These are phyloP conservation scores for Rhodotorula sp. DNA, from an alignment of 1,284 basidiomycete species.

Conservation along the genomic window DNA sequence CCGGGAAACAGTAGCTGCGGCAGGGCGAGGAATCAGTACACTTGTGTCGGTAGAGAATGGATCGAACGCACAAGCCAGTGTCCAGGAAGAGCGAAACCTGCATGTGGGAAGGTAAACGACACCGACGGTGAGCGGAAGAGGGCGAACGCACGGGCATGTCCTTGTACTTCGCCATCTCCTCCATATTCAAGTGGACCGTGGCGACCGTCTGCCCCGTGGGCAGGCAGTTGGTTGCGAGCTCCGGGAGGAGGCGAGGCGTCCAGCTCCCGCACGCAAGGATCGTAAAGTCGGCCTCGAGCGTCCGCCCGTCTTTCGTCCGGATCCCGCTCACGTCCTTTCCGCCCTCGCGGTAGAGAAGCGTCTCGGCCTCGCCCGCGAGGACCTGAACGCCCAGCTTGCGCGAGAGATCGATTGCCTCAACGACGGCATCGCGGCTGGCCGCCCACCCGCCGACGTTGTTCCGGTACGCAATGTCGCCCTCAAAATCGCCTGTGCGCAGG, in stretches of 20 bases:
- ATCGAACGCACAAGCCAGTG: slow-evolving; percentile 27
- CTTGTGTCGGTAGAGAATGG: neutral
- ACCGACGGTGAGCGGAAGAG: too few species aligned
- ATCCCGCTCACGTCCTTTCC: slow-evolving; percentile 16
- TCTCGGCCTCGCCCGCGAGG: slow-evolving; percentile 25
- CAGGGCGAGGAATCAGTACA: neutral
- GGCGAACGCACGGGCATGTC: slow-evolving; percentile 21
- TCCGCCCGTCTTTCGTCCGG: slow-evolving; percentile 7
- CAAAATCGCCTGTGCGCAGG: slow-evolving; percentile 1
- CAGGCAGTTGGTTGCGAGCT: slow-evolving; percentile 22
- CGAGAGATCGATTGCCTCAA: slow-evolving; percentile 12
- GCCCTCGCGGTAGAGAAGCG: slow-evolving; percentile 9
- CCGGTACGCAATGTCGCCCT: slow-evolving; percentile 22
- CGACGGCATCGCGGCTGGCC: slow-evolving; percentile 32
- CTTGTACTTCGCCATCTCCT: slow-evolving; percentile 23
- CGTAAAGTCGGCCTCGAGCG: slow-evolving; percentile 22
- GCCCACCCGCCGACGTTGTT: slow-evolving; percentile 39
- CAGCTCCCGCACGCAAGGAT: slow-evolving; percentile 30
- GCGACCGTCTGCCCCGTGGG: slow-evolving; percentile 37
- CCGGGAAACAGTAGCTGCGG: slow-evolving; percentile 32
- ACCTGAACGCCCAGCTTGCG: slow-evolving; percentile 24
- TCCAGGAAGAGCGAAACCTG: slow-evolving; percentile 33
- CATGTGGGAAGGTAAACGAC: neutral
- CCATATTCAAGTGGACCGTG: slow-evolving; percentile 24
- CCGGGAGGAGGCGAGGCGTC: slow-evolving; percentile 34